Evolutionary conservation across 305 asterid species (phyloP).

Genomic region (Fraxinus angustifolia): DNA sequence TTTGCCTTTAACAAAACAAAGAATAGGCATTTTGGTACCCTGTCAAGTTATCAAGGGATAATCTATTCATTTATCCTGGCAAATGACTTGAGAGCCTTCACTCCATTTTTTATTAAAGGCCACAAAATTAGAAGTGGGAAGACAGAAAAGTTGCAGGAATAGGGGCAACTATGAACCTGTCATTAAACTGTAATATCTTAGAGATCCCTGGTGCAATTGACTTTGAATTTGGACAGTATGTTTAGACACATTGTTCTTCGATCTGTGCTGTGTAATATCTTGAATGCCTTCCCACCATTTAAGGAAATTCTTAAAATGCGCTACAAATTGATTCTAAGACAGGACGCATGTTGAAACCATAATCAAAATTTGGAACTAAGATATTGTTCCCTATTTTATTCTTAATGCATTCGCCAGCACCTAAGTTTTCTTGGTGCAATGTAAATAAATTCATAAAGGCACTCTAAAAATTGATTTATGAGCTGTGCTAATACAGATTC

Average conservation of each 20-base stretch:
- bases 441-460: not conserved
- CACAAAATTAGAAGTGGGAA: not conserved
- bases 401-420: not conserved
- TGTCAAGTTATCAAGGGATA: not conserved
- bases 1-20: not conserved
- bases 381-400: not conserved
- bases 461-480: too few species aligned
- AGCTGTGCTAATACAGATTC: too few species aligned
- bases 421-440: not conserved
- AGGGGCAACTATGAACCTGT: not conserved
- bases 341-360: too few species aligned
- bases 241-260: too few species aligned
- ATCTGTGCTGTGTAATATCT: not conserved
- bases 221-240: not conserved
- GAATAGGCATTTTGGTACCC: not conserved
- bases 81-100: not conserved
- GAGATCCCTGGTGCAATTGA: not conserved
- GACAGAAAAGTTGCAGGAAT: not conserved
- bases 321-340: too few species aligned
- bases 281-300: not conserved
- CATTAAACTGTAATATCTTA: not conserved
- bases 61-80: not conserved
- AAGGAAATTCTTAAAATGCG: too few species aligned
- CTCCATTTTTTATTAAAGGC: not conserved
- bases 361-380: not conserved